Conservation (phyloP, 1,139 yeast genomes). For the Sugiyamaella xylanicola region DNA sequence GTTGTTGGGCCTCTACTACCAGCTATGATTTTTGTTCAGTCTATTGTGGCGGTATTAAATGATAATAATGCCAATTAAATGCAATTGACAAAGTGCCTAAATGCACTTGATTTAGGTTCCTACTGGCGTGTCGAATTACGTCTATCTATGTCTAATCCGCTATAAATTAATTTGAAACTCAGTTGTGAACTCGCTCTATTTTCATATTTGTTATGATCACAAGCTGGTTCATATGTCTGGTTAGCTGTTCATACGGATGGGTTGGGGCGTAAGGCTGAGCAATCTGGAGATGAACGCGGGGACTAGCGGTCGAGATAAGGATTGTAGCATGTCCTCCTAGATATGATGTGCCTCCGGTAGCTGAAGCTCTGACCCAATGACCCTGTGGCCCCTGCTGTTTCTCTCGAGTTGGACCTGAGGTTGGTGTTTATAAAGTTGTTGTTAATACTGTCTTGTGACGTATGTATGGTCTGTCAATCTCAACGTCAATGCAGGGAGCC, state of each 20-base stretch:
- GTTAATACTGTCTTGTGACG: too few species aligned
- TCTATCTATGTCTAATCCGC: not conserved
- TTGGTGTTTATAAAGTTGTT: too few species aligned
- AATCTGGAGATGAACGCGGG: too few species aligned
- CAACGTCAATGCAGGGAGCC: too few species aligned
- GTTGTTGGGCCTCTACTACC: too few species aligned
- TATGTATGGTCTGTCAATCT: too few species aligned
- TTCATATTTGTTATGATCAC: not conserved
- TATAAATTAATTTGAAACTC: not conserved
- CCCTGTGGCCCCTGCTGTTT: not conserved
- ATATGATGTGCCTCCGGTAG: not conserved
- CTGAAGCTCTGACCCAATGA: not conserved
- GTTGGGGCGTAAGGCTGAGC: slow-evolving; percentile 2
- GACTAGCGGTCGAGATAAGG: too few species aligned
- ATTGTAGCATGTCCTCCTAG: too few species aligned
- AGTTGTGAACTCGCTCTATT: not conserved
- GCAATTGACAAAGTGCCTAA: not conserved
- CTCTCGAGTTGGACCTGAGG: not conserved
- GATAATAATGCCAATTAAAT: too few species aligned
- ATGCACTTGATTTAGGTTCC: not conserved
- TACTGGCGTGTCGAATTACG: not conserved
- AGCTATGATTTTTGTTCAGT: too few species aligned
- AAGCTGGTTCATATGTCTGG: not conserved
- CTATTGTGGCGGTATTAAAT: not conserved
- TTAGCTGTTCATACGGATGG: slow-evolving; percentile 9